A percentile compares a stretch with the other conserved stretches of the same genome.
Conservation (phyloP, 2,329 filamentous ascomycete species). For the Setomelanomma holmii region DNA sequence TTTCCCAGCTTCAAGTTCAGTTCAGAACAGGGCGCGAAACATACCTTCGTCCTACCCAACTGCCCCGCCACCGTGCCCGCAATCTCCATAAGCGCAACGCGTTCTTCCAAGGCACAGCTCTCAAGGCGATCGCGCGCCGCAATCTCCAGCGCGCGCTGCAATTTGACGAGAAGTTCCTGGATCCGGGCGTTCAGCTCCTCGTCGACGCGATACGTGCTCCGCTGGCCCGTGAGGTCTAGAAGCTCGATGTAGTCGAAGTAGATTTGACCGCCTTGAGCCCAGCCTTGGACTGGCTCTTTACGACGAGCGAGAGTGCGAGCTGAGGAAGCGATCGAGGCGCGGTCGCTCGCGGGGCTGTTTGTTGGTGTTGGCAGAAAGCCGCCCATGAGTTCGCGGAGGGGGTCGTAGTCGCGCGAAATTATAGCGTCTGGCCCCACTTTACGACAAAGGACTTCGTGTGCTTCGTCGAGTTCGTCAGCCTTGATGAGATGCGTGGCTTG, state of each 20-base stretch:
- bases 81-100: conserved; percentile 84
- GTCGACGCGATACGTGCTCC: conserved; percentile 38
- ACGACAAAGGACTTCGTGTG: conserved; percentile 81
- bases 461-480: conserved; percentile 77
- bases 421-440: conserved; percentile 83
- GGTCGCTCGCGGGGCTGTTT: conserved; percentile 43
- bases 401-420: conserved; percentile 79
- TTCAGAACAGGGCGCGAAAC: conserved; percentile 10
- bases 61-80: conserved; percentile 73
- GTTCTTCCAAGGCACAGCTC: conserved; percentile 57
- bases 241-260: conserved; percentile 71
- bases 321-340: conserved; percentile 13
- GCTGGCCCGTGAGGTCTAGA: conserved; percentile 46
- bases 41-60: conserved; percentile 57
- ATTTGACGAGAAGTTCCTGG: conserved; percentile 37
- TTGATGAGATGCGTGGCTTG: conserved; percentile 75
- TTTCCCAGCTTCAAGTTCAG: no score
- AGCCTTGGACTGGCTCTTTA: conserved; percentile 65
- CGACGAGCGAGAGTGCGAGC: conserved; percentile 9
- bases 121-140: conserved; percentile 51
- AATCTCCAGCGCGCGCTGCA: conserved; percentile 46
- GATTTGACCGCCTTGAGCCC: conserved; percentile 80
- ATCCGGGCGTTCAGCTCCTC: conserved; percentile 42
- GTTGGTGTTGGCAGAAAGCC: conserved; percentile 66
- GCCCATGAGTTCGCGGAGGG: conserved; percentile 71